These are phyloP conservation scores for Ceratocystis huliohia DNA, from an alignment of 2,329 filamentous ascomycete genomes.

Conservation along the genomic window DNA sequence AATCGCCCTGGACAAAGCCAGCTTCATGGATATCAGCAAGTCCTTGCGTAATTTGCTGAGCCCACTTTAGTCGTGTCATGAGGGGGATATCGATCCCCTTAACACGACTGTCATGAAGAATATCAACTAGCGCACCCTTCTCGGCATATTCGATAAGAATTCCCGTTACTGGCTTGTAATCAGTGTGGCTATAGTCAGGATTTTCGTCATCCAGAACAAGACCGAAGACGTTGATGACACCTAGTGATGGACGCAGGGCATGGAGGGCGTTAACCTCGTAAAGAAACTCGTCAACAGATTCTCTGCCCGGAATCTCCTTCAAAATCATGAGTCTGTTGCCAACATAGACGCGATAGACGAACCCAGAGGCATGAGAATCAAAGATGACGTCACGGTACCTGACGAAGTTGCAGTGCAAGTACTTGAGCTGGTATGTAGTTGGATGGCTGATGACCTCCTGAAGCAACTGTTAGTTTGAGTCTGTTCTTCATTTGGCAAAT, in stretches of 20 bases:
- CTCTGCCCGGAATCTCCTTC: constrained; percentile 93
- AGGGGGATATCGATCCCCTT: constrained; percentile 44
- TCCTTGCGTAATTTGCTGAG: constrained; percentile 77
- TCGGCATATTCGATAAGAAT: constrained; percentile 80
- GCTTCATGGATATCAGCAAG: constrained; percentile 88
- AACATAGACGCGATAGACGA: constrained; percentile 84
- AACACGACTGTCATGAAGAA: constrained; percentile 60
- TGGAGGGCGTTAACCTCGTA: constrained; percentile 96
- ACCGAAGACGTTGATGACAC: constrained; percentile 77
- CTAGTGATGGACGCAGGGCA: constrained; percentile 55
- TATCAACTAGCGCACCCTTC: constrained; percentile 75
- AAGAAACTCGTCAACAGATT: constrained; percentile 89
- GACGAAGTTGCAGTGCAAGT: constrained; percentile 53
- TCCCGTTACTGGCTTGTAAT: constrained; percentile 63
- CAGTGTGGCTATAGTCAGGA: constrained; percentile 22
- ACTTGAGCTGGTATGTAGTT: constrained; percentile 55
- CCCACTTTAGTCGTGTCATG: constrained; percentile 71
- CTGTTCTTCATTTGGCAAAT: background rate
- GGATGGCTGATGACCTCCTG: constrained; percentile 84
- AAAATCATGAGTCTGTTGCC: constrained; percentile 66
- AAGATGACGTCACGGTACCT: constrained; percentile 68
- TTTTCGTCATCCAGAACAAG: constrained; percentile 84
- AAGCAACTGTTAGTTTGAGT: constrained; percentile 20
- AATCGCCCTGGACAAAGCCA: constrained; percentile 94
- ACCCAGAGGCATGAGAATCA: constrained; percentile 87